Evolutionary conservation across 2,329 filamentous ascomycete genomes (phyloP).

Genomic region (Paecilomyces niveus): DNA sequence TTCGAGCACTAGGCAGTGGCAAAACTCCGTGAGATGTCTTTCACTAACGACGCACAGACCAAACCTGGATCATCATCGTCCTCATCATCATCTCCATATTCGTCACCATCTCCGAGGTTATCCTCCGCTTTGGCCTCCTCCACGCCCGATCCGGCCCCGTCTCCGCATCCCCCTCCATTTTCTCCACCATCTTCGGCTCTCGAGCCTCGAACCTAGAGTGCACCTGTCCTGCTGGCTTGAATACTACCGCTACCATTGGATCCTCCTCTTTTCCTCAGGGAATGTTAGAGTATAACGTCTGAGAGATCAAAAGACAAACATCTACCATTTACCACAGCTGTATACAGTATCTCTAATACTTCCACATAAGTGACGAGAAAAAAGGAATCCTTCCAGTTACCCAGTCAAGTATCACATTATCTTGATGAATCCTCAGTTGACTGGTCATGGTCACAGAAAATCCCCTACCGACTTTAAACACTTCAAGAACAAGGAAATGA

Average conservation of each 20-base stretch:
- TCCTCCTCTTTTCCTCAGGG: neutral
- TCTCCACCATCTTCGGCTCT: slow-evolving; percentile 10
- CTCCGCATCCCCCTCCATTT: slow-evolving; percentile 4
- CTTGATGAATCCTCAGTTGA: too few relatives aligned
- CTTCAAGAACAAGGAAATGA: too few relatives aligned
- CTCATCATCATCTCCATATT: slow-evolving; percentile 86
- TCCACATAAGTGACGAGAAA: too few relatives aligned
- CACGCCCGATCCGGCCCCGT: slow-evolving; percentile 19
- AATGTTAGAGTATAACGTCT: neutral
- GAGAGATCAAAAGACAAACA: too few relatives aligned
- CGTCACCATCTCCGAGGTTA: slow-evolving; percentile 84
- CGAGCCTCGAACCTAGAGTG: slow-evolving; percentile 2
- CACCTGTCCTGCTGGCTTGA: neutral
- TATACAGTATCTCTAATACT: too few relatives aligned
- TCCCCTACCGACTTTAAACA: too few relatives aligned
- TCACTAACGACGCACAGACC: slow-evolving; percentile 38
- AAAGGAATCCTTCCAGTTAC: too few relatives aligned
- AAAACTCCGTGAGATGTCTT: neutral
- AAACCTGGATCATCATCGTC: slow-evolving; percentile 97
- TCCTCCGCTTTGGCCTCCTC: slow-evolving; percentile 74
- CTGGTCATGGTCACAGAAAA: too few relatives aligned
- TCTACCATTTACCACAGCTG: too few relatives aligned
- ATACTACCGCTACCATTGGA: neutral
- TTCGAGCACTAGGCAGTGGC: too few relatives aligned
- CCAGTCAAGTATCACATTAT: too few relatives aligned